Percentiles rank a stretch among this genome's conserved stretches.
phyloP scores from a whole-genome alignment of 495 filamentous ascomycete species.

The Penicillium salamii region DNA sequence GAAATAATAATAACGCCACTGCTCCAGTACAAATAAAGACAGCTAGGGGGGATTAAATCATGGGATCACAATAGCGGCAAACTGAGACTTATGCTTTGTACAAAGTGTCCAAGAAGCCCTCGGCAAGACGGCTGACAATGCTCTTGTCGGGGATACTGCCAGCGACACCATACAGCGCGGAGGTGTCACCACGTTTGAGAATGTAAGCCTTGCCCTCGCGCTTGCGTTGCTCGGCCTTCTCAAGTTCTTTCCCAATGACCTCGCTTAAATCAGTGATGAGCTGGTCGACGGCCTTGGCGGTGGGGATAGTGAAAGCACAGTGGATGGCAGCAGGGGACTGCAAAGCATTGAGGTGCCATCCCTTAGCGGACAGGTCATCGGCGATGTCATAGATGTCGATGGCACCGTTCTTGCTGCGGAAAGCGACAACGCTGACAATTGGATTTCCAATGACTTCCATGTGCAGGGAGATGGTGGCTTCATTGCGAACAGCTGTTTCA shows the following conservation, averaged over 20 bases:
- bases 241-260: constrained; percentile 74
- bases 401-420: constrained; percentile 62
- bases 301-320: constrained; percentile 88
- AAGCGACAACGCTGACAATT: constrained; percentile 86
- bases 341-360: constrained; percentile 95
- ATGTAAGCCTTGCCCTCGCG: constrained; percentile 57
- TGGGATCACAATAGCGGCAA: too few relatives aligned
- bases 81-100: constrained; percentile 83
- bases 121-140: constrained; percentile 85
- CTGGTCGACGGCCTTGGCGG: constrained; percentile 73
- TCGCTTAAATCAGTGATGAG: constrained; percentile 74
- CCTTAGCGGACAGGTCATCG: constrained; percentile 73
- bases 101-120: constrained; percentile 89
- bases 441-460: constrained; percentile 81
- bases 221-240: constrained; percentile 71
- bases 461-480: constrained; percentile 63
- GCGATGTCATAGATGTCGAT: constrained; percentile 87
- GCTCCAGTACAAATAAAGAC: constrained; percentile 5
- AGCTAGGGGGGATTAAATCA: background rate
- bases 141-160: constrained; percentile 94
- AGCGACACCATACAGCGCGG: constrained; percentile 91
- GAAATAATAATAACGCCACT: constrained; percentile 11
- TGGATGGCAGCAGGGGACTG: constrained; percentile 94
- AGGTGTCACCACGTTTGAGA: constrained; percentile 61
- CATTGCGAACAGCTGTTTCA: constrained; percentile 65